Percentiles rank a stretch among this genome's conserved stretches.
These are phyloP conservation scores for Trifolium pratense DNA, from an alignment of 306 rosid genomes.

Conservation along the genomic window DNA sequence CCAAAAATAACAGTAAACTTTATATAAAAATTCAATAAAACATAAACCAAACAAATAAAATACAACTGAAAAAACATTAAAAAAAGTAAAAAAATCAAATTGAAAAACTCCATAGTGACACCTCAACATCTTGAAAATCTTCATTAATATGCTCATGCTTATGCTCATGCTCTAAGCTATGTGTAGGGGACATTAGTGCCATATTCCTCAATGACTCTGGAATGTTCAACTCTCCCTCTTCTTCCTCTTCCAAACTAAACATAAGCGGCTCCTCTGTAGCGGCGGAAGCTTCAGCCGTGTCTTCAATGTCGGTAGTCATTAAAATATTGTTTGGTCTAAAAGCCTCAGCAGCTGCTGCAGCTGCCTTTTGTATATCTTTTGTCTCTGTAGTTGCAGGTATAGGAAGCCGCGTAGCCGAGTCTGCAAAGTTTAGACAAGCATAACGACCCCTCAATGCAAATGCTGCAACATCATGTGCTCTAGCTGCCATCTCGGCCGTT, in stretches of 20 bases:
- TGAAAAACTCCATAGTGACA: slow-evolving; percentile 78
- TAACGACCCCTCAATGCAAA: slow-evolving; percentile 60
- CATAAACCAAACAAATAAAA: slow-evolving; percentile 4
- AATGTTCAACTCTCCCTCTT: slow-evolving; percentile 46
- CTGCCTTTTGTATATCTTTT: slow-evolving; percentile 74
- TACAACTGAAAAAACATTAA: background rate
- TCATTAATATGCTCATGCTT: slow-evolving; percentile 46
- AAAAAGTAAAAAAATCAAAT: background rate
- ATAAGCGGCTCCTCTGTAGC: slow-evolving; percentile 4
- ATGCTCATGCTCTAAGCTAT: slow-evolving; percentile 35
- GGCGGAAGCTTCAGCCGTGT: background rate
- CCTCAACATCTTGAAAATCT: slow-evolving; percentile 54
- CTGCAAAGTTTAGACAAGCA: slow-evolving; percentile 77
- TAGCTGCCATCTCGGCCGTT: slow-evolving; percentile 81
- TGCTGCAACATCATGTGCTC: slow-evolving; percentile 89
- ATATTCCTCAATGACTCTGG: slow-evolving; percentile 62
- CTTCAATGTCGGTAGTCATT: too few species aligned
- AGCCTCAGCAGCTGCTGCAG: slow-evolving; percentile 65
- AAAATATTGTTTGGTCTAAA: slow-evolving; percentile 50
- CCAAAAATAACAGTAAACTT: background rate
- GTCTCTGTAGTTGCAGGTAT: slow-evolving; percentile 54
- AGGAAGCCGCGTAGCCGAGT: slow-evolving; percentile 64
- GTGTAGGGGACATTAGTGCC: slow-evolving; percentile 73
- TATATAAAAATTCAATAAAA: background rate
- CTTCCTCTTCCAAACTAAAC: slow-evolving; percentile 57